Conservation (phyloP, 2,329 filamentous ascomycete genomes). For the Trichoderma breve region DNA sequence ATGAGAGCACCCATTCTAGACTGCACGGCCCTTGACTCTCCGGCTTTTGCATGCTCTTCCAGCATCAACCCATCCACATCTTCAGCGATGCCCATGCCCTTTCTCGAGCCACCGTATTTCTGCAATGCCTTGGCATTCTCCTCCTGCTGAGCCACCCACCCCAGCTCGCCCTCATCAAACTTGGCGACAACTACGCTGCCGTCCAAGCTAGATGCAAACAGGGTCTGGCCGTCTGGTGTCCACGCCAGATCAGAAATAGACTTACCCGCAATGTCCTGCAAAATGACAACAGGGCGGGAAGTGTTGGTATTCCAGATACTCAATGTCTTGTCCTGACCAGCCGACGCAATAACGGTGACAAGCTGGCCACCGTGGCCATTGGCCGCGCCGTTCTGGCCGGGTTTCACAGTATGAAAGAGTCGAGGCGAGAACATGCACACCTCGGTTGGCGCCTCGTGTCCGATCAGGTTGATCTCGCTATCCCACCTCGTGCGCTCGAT, state of each 20-base stretch:
- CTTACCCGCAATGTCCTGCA: slow-evolving; percentile 85
- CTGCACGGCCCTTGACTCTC: slow-evolving; percentile 84
- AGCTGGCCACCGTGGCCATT: slow-evolving; percentile 46
- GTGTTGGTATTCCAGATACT: slow-evolving; percentile 98
- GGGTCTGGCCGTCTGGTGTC: slow-evolving; percentile 84
- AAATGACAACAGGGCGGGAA: slow-evolving; percentile 82
- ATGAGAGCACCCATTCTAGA: slow-evolving; percentile 98
- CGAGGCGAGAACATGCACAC: slow-evolving; percentile 96
- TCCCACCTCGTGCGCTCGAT: slow-evolving; percentile 92
- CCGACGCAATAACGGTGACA: slow-evolving; percentile 94
- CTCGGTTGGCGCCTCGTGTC: slow-evolving; percentile 94
- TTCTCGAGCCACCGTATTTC: slow-evolving; percentile 85
- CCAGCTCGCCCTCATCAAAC: slow-evolving; percentile 84
- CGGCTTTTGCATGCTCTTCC: slow-evolving; percentile 89
- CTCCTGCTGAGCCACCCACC: slow-evolving; percentile 78
- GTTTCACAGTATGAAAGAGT: slow-evolving; percentile 74
- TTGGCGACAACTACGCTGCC: slow-evolving; percentile 79
- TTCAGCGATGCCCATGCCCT: slow-evolving; percentile 85
- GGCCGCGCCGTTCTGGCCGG: slow-evolving; percentile 50
- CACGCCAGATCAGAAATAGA: slow-evolving; percentile 92
- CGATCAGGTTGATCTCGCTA: slow-evolving; percentile 94
- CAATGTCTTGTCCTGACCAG: slow-evolving; percentile 92
- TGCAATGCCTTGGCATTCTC: slow-evolving; percentile 92
- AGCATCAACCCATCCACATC: slow-evolving; percentile 84
- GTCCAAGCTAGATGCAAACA: slow-evolving; percentile 86